Conservation (phyloP, 1,284 basidiomycete species). For the Lignosus rhinocerotis region DNA sequence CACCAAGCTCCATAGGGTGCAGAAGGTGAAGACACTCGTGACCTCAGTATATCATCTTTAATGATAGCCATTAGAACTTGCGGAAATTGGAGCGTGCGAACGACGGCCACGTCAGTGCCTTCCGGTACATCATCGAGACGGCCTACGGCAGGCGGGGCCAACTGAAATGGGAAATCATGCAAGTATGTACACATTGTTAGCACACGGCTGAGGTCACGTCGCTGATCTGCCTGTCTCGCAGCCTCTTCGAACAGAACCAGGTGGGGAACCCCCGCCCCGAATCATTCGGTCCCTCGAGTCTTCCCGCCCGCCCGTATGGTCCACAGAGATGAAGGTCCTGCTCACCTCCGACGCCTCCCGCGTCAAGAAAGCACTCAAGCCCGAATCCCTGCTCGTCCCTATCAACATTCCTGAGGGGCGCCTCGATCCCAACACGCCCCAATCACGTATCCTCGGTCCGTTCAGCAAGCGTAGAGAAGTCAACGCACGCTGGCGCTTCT, state of each 20-base stretch:
- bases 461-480: conserved; percentile 71
- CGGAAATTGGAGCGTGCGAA: conserved; percentile 59
- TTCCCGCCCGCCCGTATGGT: conserved; percentile 64
- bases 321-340: conserved; percentile 60
- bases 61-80: conserved; percentile 47
- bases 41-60: neutral
- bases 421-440: conserved; percentile 57
- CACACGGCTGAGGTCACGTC: neutral
- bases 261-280: conserved; percentile 38
- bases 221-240: conserved; percentile 28
- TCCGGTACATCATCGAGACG: conserved; percentile 62
- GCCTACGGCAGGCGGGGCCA: conserved; percentile 81
- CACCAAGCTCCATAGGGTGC: conserved; percentile 50
- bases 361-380: conserved; percentile 42
- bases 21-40: conserved; percentile 40
- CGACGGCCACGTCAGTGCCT: conserved; percentile 50
- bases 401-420: conserved; percentile 52
- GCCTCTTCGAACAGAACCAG: conserved; percentile 55
- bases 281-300: conserved; percentile 54
- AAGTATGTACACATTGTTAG: conserved; percentile 39
- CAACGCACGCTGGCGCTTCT: conserved; percentile 73
- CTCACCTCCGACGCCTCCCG: conserved; percentile 55
- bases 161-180: conserved; percentile 63
- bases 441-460: conserved; percentile 60
- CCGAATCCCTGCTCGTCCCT: conserved; percentile 46